Evolutionary conservation across 257 asterid species (phyloP).

Genomic region (Coffea canephora): DNA sequence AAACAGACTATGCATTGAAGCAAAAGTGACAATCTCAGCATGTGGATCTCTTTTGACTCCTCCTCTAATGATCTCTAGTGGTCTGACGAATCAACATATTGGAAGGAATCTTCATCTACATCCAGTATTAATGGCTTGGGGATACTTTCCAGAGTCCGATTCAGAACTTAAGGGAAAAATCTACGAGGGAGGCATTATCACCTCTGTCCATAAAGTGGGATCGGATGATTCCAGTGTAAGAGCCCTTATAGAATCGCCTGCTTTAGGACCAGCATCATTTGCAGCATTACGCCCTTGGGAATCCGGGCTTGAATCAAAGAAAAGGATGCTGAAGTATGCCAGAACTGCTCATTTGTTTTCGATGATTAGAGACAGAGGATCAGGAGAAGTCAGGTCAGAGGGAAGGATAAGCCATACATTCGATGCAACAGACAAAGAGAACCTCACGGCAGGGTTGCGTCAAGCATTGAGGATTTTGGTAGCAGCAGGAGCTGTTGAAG

Average conservation of each 20-base stretch:
- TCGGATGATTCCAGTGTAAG: conserved; percentile 28
- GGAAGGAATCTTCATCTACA: conserved; percentile 85
- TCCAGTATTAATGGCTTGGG: conserved; percentile 94
- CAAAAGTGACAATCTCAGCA: conserved; percentile 70
- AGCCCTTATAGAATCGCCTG: conserved; percentile 58
- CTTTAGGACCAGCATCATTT: conserved; percentile 65
- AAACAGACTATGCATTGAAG: conserved; percentile 44
- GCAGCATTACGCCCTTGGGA: conserved; percentile 66
- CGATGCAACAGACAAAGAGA: conserved; percentile 45
- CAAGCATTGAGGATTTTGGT: conserved; percentile 53
- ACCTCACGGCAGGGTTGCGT: conserved; percentile 46
- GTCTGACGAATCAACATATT: conserved; percentile 57
- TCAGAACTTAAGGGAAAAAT: conserved; percentile 46
- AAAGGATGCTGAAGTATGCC: conserved; percentile 43
- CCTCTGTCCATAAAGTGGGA: conserved; percentile 59
- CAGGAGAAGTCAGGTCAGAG: conserved; percentile 38
- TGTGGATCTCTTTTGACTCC: conserved; percentile 87
- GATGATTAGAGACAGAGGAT: conserved; percentile 60
- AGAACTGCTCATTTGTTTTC: conserved; percentile 70
- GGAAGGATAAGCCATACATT: conserved; percentile 53
- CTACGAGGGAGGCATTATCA: conserved; percentile 82
- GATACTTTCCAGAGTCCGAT: conserved; percentile 59
- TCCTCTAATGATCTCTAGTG: conserved; percentile 68
- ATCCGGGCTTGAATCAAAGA: conserved; percentile 52
- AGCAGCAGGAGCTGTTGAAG: conserved; percentile 84